These are phyloP conservation scores for Croton setiger DNA, from an alignment of 441 rosid species.

Conservation along the genomic window DNA sequence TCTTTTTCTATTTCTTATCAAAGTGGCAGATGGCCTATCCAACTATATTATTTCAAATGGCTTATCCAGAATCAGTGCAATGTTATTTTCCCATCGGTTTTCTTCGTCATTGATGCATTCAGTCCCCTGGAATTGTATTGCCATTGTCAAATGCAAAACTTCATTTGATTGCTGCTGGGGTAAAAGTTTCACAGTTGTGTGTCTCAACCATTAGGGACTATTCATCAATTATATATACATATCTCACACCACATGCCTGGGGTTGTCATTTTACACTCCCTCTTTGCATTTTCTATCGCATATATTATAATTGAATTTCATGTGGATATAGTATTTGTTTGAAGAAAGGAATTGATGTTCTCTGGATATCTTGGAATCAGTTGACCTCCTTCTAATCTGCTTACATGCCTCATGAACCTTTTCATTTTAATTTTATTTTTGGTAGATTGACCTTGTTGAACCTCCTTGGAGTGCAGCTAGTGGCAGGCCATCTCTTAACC, in stretches of 20 bases:
- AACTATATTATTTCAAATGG: not conserved
- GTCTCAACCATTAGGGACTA: not conserved
- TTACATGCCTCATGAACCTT: conserved; percentile 4
- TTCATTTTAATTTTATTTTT: conserved; percentile 16
- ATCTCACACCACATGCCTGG: not conserved
- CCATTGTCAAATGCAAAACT: not conserved
- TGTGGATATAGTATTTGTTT: not conserved
- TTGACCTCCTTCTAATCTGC: conserved; percentile 3
- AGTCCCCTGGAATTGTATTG: not conserved
- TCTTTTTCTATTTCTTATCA: not conserved
- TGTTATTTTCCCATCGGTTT: not conserved
- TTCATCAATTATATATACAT: not conserved
- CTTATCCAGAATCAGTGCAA: not conserved
- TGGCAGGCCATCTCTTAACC: conserved; percentile 82
- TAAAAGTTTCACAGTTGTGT: not conserved
- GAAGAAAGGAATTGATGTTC: not conserved
- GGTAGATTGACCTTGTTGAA: conserved; percentile 22
- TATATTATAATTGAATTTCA: not conserved
- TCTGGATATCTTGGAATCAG: not conserved
- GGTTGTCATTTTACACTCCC: not conserved
- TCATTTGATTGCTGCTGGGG: not conserved
- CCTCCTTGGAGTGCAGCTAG: conserved; percentile 51
- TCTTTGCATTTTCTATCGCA: not conserved
- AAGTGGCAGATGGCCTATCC: not conserved
- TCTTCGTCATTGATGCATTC: not conserved